Percentiles rank a stretch among this genome's conserved stretches.
These are phyloP conservation scores for Juglanconis sp. DNA, from an alignment of 2,329 filamentous ascomycete species.

Conservation along the genomic window DNA sequence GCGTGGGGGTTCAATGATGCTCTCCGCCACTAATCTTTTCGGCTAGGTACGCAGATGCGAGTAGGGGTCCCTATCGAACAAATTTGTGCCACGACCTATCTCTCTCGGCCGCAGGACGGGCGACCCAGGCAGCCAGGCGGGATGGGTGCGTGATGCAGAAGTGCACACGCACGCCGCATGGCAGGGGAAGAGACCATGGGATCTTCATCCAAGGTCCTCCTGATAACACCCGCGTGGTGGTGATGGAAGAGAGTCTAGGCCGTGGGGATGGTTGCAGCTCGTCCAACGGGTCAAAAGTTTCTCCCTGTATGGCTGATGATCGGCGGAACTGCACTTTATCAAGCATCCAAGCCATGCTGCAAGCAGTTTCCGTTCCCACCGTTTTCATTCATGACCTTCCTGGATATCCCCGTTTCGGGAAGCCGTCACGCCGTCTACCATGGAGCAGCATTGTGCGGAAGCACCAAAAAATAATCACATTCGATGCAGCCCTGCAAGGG, in stretches of 20 bases:
- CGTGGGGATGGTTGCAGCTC: neutral
- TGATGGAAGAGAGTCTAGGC: neutral
- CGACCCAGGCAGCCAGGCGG: neutral
- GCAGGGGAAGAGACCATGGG: neutral
- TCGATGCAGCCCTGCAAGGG: neutral
- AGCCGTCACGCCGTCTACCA: neutral
- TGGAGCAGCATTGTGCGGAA: neutral
- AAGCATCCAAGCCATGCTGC: neutral
- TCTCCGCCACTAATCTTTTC: neutral
- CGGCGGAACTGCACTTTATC: neutral
- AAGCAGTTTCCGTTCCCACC: neutral
- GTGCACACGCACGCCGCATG: neutral
- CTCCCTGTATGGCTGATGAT: neutral
- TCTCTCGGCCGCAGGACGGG: conserved; percentile 1
- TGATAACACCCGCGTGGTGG: neutral
- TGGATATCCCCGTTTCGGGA: neutral
- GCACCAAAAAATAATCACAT: neutral
- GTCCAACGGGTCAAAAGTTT: neutral
- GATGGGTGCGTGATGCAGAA: neutral
- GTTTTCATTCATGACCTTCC: neutral
- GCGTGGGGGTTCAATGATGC: neutral
- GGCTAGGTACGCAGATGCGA: neutral
- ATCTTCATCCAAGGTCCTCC: neutral
- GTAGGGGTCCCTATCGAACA: neutral
- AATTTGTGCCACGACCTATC: conserved; percentile 1